Evolutionary conservation across 2,329 filamentous ascomycete genomes (phyloP), one percentile per base, ranked within the genome.

Genomic region (Cytospora schulzeri): DNA sequence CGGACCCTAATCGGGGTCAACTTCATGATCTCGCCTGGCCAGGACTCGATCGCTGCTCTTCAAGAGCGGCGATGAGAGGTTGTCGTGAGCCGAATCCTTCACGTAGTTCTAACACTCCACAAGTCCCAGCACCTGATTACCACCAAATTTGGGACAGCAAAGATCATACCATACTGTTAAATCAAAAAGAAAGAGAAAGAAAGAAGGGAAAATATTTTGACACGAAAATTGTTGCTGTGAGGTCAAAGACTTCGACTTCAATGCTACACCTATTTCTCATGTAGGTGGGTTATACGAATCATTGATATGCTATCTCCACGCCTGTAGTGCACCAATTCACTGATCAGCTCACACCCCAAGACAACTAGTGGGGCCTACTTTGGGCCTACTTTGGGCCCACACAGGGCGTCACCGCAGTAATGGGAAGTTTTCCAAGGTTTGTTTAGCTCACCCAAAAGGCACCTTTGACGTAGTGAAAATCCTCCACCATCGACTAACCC

Each of bases 1-100:
- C 78, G 76, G 63, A 83, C 73, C 53, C 72, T 79, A 65, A 86
- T 73, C 4, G 80, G 82, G 7, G 82, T 85, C 59, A 84, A 76
- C 52, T 76, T 73, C 81, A 83, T 83, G 12, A 14, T 38, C 33
- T 33, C 22, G 26, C 19, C 14, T 45, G 53, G 38, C 31, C 14
- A 22, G 26, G 11, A 28, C 15, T 24, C 22, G n/a, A 33, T 26
- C 45, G 24, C 8, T 56, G 15, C 22, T 45, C 35, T 35, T 35
- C 3, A 62, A 41, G 50, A 24, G 59, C 15, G 22, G 52, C 26
- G 41, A 51, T 56, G 29, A 57, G 29, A 12, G n/a, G 26, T 17
- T 24, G 28, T 14, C 48, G 5, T 28, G 31, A 62, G 24, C 28
- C 22, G 22, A 28, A 17, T 22, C n/a, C 19, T 50, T 17, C 41